Evolutionary conservation across 2,329 filamentous ascomycete species (phyloP).

Genomic region (Plectosphaerella cucumerina): DNA sequence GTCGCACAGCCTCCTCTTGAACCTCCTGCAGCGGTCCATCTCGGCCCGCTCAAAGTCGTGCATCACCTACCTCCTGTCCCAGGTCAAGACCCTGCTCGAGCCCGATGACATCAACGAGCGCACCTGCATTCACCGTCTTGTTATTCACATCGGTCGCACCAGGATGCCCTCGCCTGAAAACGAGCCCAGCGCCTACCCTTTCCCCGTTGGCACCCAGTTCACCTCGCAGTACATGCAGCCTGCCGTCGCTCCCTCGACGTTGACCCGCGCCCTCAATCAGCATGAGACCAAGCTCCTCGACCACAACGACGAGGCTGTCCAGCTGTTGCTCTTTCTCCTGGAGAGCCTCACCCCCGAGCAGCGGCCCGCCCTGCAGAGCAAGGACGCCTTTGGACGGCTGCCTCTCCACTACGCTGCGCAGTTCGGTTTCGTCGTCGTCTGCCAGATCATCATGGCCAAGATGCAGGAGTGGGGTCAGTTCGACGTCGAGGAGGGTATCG

Average conservation of each 20-base stretch:
- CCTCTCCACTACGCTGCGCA: conserved; percentile 93
- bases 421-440: conserved; percentile 90
- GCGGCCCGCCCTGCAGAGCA: conserved; percentile 59
- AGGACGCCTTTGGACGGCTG: conserved; percentile 76
- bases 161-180: conserved; percentile 44
- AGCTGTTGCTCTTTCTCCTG: conserved; percentile 59
- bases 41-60: conserved; percentile 64
- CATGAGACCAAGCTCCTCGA: conserved; percentile 64
- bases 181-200: conserved; percentile 44
- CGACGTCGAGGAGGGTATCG: conserved; percentile 78
- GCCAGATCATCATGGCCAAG: conserved; percentile 77
- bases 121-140: conserved; percentile 87
- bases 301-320: conserved; percentile 71
- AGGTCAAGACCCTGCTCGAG: conserved; percentile 72
- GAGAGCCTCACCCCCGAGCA: conserved; percentile 66
- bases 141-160: conserved; percentile 87
- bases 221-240: conserved; percentile 75
- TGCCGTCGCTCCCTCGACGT: conserved; percentile 61
- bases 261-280: conserved; percentile 57
- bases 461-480: conserved; percentile 91
- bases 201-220: conserved; percentile 48
- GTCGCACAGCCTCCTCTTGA: conserved; percentile 68
- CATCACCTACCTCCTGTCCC: conserved; percentile 66
- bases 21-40: conserved; percentile 74
- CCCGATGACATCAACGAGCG: conserved; percentile 89